Evolutionary conservation across 2,329 filamentous ascomycete species (phyloP).

Genomic region (Pseudodiploospora longispora): DNA sequence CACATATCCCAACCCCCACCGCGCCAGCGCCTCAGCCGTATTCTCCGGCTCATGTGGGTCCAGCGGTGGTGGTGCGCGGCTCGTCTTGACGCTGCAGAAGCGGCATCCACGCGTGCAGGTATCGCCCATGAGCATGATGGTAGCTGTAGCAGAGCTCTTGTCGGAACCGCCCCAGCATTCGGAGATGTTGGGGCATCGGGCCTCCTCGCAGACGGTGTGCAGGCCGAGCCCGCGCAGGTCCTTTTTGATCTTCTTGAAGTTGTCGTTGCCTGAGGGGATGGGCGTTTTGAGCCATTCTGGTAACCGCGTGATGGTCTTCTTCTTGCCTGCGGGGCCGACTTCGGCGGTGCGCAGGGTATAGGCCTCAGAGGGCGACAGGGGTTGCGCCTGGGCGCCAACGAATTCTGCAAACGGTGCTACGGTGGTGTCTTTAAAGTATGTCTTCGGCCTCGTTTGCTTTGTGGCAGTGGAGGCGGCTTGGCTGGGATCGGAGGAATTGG

Average conservation of each 20-base stretch:
- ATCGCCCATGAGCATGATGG: conserved; percentile 99
- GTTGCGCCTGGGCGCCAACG: conserved; percentile 31
- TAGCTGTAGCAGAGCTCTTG: conserved; percentile 87
- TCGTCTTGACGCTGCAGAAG: conserved; percentile 96
- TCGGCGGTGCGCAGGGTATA: conserved; percentile 55
- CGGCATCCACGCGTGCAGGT: conserved; percentile 94
- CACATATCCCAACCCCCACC: conserved; percentile 95
- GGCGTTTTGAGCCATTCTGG: conserved; percentile 95
- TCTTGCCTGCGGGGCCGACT: conserved; percentile 55
- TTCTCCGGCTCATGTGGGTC: conserved; percentile 96
- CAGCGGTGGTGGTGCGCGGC: conserved; percentile 63
- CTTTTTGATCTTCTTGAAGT: conserved; percentile 91
- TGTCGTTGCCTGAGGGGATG: conserved; percentile 70
- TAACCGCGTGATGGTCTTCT: conserved; percentile 62
- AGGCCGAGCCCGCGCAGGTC: conserved; percentile 83
- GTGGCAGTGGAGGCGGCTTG: conserved; percentile 9
- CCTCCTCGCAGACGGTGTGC: conserved; percentile 97
- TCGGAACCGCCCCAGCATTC: conserved; percentile 94
- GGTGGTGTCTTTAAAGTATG: conserved; percentile 53
- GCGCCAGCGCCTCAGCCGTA: conserved; percentile 81
- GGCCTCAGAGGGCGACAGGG: conserved; percentile 44
- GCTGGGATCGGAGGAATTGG: conserved; percentile 19
- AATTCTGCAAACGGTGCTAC: conserved; percentile 54
- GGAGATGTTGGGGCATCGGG: conserved; percentile 91
- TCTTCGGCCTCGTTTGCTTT: conserved; percentile 25